Evolutionary conservation across 2,329 filamentous ascomycete genomes (phyloP).

Genomic region (Polytolypa hystricis): DNA sequence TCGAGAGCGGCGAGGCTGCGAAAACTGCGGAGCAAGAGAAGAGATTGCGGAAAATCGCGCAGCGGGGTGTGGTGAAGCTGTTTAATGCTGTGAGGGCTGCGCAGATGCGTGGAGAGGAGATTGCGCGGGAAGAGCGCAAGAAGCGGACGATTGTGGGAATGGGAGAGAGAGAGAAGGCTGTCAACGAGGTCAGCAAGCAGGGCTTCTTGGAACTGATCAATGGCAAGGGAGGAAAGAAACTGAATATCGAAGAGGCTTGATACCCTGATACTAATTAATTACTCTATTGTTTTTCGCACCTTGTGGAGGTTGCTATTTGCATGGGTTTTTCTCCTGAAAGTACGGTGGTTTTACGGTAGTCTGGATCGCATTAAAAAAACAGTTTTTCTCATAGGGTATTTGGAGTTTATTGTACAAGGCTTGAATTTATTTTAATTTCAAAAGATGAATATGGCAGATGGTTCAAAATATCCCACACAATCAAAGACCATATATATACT

Average conservation of each 20-base stretch:
- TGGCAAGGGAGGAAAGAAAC: constrained; percentile 41
- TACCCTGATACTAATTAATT: constrained; percentile 20
- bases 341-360: too few species aligned
- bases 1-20: constrained; percentile 43
- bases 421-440: too few species aligned
- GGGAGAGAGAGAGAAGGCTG: constrained; percentile 68
- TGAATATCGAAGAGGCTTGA: constrained; percentile 35
- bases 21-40: constrained; percentile 60
- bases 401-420: too few species aligned
- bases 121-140: constrained; percentile 53
- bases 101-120: constrained; percentile 76
- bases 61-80: constrained; percentile 86
- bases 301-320: too few species aligned
- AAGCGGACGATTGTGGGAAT: constrained; percentile 68
- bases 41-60: constrained; percentile 72
- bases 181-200: constrained; percentile 94
- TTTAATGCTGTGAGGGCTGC: constrained; percentile 93
- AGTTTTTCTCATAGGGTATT: too few species aligned
- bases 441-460: too few species aligned
- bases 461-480: too few species aligned
- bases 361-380: too few species aligned
- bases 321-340: too few species aligned
- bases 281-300: constrained; percentile 19
- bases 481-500: too few species aligned
- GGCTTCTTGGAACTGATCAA: constrained; percentile 87